Conservation (phyloP, 2,329 filamentous ascomycete species). For the Cryphonectria naterciae region DNA sequence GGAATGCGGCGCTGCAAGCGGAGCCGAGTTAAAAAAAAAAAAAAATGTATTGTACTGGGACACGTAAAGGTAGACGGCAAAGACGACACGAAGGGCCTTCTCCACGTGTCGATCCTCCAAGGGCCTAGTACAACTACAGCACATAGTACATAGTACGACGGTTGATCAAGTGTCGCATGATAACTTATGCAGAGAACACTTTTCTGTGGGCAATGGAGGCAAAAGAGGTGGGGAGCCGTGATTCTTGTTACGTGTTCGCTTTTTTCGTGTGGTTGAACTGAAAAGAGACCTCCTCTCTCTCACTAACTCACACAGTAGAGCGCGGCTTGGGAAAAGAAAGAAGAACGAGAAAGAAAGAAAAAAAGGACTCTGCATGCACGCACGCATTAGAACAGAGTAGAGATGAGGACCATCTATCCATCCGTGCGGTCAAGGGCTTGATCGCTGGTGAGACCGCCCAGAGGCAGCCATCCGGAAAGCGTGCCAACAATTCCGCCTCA, state of each 20-base stretch:
- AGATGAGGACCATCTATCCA: neutral
- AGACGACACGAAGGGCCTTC: neutral
- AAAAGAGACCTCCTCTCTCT: neutral
- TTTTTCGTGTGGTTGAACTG: neutral
- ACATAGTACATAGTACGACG: neutral
- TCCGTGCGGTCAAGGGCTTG: neutral
- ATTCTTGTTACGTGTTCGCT: neutral
- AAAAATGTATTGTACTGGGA: neutral
- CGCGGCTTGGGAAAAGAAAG: neutral
- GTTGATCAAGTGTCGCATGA: neutral
- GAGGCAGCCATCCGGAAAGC: neutral
- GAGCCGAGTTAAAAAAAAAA: neutral
- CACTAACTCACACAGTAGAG: neutral
- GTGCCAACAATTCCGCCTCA: slow-evolving; percentile 9
- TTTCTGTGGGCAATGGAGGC: neutral
- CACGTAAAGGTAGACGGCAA: neutral
- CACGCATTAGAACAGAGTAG: neutral
- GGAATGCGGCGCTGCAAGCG: neutral
- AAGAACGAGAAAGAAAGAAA: neutral
- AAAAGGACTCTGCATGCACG: too few relatives aligned
- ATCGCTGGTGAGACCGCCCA: neutral
- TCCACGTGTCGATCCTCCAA: neutral
- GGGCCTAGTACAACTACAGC: neutral
- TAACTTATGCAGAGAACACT: neutral
- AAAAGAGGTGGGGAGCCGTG: neutral